Evolutionary conservation across 768 basidiomycete species (phyloP), one percentile per base, ranked within the genome.

Genomic region (Lanmaoa rubissima): DNA sequence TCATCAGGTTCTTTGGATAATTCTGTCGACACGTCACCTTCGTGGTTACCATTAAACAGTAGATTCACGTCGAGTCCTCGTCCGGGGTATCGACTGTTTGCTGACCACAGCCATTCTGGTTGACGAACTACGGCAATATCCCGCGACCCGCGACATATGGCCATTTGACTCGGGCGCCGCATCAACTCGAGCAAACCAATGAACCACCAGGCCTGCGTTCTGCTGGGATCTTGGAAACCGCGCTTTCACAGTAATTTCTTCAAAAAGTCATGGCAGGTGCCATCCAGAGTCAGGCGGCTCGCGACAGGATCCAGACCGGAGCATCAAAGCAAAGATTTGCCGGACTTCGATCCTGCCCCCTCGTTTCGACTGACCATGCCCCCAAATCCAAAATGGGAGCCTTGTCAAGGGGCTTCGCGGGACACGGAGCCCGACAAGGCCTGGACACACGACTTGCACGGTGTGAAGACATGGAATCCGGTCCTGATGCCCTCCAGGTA

Each of bases 391-490:
- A 54, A 51, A 19, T 82, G 81, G 82, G 72, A 70, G 24, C 64
- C 75, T 32, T 79, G 79, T 36, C 72, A 78, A 40, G 76, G 78
- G 16, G 66, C 69, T 57, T 61, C 62, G 36, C 48, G 52, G 17
- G 44, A 55, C 17, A 54, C 61, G 31, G 61, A 59, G 8, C 50
- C 66, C 32, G 60, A 54, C 50, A 62, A 58, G 60, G 60, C 62
- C 50, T 72, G 74, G 75, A 60, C 64, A 56, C 58, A 69, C 44
- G 70, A 74, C 52, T 13, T 41, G 68, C 69, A 70, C 51, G 72
- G 71, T 52, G 73, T 75, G 63, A 77, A 72, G 65, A 74, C 72
- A 36, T 82, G 76, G 73, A 73, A 78, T 61, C 64, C 79, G 57
- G 64, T 67, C 14, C 59, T 68, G 35, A 73, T 69, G 46, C 42